These are phyloP conservation scores for Xerocomus minutiporus DNA, from an alignment of 1,284 basidiomycete genomes.

Conservation along the genomic window DNA sequence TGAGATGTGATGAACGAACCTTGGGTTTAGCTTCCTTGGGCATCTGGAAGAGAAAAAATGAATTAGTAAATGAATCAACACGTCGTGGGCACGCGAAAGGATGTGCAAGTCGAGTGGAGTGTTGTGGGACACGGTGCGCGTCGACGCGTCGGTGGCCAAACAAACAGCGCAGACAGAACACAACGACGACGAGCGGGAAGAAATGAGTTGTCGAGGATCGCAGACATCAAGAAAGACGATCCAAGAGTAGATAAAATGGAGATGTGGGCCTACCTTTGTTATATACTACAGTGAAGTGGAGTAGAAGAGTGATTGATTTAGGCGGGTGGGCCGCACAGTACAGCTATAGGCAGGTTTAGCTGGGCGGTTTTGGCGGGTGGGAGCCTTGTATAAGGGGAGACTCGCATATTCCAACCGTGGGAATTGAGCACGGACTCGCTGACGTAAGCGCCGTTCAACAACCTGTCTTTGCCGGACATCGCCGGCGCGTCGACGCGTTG, in stretches of 20 bases:
- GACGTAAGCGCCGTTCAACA: slow-evolving; percentile 35
- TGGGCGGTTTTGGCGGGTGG: slow-evolving; percentile 36
- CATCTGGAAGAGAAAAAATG: slow-evolving; percentile 53
- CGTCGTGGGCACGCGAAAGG: slow-evolving; percentile 27
- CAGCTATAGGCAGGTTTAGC: slow-evolving; percentile 38
- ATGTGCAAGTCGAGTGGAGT: slow-evolving; percentile 24
- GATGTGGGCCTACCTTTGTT: slow-evolving; percentile 27
- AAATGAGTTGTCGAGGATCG: slow-evolving; percentile 14
- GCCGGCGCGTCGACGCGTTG: slow-evolving; percentile 24
- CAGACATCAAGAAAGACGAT: slow-evolving; percentile 27
- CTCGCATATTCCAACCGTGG: slow-evolving; percentile 32
- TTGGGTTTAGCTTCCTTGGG: slow-evolving; percentile 79
- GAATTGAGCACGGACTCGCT: slow-evolving; percentile 37
- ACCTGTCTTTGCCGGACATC: slow-evolving; percentile 21
- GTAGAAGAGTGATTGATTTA: slow-evolving; percentile 30
- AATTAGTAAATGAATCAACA: slow-evolving; percentile 35
- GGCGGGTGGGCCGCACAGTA: slow-evolving; percentile 34
- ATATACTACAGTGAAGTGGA: slow-evolving; percentile 26
- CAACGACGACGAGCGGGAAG: slow-evolving; percentile 12
- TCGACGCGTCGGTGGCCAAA: slow-evolving; percentile 34
- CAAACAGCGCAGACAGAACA: slow-evolving; percentile 20
- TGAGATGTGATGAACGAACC: slow-evolving; percentile 37
- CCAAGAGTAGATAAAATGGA: slow-evolving; percentile 19
- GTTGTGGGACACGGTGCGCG: slow-evolving; percentile 28
- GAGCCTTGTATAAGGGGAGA: slow-evolving; percentile 35